These are phyloP conservation scores for Paramyrothecium sp. DNA, from an alignment of 2,329 filamentous ascomycete genomes.

Conservation along the genomic window DNA sequence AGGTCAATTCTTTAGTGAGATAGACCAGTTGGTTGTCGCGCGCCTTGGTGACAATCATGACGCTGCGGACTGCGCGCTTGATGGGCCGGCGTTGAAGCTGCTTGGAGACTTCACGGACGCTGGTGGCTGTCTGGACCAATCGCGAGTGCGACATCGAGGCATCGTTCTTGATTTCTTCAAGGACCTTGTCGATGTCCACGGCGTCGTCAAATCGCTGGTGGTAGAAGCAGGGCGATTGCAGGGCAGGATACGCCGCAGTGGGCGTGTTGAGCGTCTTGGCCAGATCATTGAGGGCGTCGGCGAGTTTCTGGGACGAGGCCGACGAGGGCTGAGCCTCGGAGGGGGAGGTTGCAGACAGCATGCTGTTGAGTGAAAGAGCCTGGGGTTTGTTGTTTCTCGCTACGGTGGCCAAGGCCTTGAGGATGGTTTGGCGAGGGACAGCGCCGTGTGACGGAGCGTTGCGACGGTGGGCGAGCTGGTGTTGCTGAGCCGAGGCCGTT, in stretches of 20 bases:
- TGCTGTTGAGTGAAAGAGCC: constrained; percentile 59
- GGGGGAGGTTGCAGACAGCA: constrained; percentile 48
- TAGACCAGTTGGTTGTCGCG: constrained; percentile 91
- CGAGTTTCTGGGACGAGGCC: constrained; percentile 60
- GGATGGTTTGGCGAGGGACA: constrained; percentile 75
- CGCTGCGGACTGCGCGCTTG: constrained; percentile 84
- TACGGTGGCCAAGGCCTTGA: constrained; percentile 76
- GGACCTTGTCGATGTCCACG: constrained; percentile 89
- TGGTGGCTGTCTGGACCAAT: constrained; percentile 91
- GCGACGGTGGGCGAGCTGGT: constrained; percentile 36
- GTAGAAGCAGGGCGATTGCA: constrained; percentile 96
- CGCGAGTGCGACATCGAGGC: constrained; percentile 92
- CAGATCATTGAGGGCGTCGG: constrained; percentile 57
- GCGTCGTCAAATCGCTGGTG: constrained; percentile 96
- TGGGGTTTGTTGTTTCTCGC: constrained; percentile 60
- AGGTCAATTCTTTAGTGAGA: constrained; percentile 81
- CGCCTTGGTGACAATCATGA: constrained; percentile 99
- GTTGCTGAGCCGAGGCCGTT: constrained; percentile 6
- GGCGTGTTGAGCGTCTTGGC: constrained; percentile 38
- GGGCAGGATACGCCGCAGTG: constrained; percentile 50
- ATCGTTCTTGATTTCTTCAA: constrained; percentile 89
- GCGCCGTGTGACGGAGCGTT: constrained; percentile 57
- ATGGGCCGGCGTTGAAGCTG: constrained; percentile 91
- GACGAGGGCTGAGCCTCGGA: constrained; percentile 37
- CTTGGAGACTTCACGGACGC: constrained; percentile 92